A percentile compares a stretch with the other conserved stretches of the same genome.
phyloP scores from a whole-genome alignment of 257 asterid genomes.

The Ajuga chamaepitys region DNA sequence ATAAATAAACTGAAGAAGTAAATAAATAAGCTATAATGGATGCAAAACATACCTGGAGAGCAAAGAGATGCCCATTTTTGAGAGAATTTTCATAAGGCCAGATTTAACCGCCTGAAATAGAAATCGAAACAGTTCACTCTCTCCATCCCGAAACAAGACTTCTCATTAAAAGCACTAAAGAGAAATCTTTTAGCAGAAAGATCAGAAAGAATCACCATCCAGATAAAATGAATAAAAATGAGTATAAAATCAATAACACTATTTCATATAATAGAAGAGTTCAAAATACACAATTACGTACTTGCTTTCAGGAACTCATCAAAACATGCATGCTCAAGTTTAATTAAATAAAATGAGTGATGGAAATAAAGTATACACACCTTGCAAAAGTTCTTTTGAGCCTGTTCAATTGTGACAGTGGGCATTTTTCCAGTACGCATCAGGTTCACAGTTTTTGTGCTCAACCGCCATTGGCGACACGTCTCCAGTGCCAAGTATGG shows the following conservation, averaged over 20 bases:
- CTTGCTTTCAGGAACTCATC: neutral
- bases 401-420: conserved; percentile 92
- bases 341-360: neutral
- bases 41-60: conserved; percentile 67
- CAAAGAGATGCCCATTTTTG: conserved; percentile 98
- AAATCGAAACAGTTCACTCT: conserved; percentile 5
- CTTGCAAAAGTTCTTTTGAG: conserved; percentile 95
- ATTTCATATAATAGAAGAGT: neutral
- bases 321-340: neutral
- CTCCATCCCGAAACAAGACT: conserved; percentile 15
- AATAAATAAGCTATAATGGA: conserved; percentile 9
- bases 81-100: conserved; percentile 89
- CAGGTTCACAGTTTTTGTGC: conserved; percentile 93
- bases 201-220: neutral
- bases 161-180: neutral
- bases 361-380: conserved; percentile 27
- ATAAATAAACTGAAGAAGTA: conserved; percentile 4
- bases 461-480: conserved; percentile 97
- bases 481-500: conserved; percentile 98
- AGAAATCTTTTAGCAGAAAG: neutral
- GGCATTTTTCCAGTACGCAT: conserved; percentile 99
- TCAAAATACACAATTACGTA: neutral
- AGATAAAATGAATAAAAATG: neutral
- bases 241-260: neutral
- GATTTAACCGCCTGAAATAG: conserved; percentile 71